A percentile compares a stretch with the other conserved stretches of the same genome.
These are phyloP conservation scores for Thymus mandschuricus DNA, from an alignment of 257 asterid species.

Conservation along the genomic window DNA sequence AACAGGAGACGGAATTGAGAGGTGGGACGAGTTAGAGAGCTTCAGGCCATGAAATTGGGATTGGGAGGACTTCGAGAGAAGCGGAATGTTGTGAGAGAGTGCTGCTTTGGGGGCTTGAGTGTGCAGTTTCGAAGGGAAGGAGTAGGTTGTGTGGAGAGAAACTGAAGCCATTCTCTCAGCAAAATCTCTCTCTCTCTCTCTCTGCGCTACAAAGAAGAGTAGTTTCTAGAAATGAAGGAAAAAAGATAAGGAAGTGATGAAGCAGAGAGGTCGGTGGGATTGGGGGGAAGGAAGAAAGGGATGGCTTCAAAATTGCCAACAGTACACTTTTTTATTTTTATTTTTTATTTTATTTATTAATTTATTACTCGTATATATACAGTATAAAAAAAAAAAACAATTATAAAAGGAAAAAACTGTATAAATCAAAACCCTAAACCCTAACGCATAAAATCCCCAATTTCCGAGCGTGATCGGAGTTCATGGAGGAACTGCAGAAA, in stretches of 20 bases:
- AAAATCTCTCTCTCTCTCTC: not conserved
- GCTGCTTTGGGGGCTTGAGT: conserved; percentile 54
- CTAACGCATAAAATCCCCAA: conserved; percentile 12
- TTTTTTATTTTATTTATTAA: no score
- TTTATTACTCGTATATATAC: no score
- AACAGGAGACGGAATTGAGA: conserved; percentile 49
- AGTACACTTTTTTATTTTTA: no score
- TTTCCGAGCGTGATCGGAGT: not conserved
- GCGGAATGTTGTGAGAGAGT: conserved; percentile 40
- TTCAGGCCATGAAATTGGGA: conserved; percentile 75
- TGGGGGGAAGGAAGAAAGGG: no score
- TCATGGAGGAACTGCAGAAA: conserved; percentile 67
- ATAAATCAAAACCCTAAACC: conserved; percentile 26
- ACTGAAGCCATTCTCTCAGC: conserved; percentile 64
- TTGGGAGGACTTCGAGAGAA: conserved; percentile 57
- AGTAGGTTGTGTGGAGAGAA: conserved; percentile 49
- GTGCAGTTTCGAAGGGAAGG: conserved; percentile 56
- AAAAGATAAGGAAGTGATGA: conserved; percentile 38
- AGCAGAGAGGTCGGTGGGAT: conserved; percentile 27
- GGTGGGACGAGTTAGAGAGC: conserved; percentile 43
- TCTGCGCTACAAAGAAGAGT: not conserved
- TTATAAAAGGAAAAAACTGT: no score
- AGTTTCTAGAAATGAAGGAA: not conserved
- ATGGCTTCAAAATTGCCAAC: no score
- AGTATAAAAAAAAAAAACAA: no score